Evolutionary conservation across 2,329 filamentous ascomycete genomes (phyloP).

Genomic region (Leptodontidium sp.): DNA sequence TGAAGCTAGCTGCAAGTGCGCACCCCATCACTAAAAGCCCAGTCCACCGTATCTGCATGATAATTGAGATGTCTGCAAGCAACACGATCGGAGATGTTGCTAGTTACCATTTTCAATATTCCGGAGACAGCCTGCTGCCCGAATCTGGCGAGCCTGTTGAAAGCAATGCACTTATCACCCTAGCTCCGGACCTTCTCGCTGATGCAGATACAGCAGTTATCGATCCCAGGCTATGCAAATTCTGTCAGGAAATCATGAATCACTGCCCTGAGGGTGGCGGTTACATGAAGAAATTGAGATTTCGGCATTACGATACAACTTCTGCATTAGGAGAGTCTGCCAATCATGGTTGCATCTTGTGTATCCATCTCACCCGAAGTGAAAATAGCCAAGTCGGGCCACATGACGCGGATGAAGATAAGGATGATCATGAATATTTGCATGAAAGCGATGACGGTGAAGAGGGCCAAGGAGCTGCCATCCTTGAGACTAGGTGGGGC

Average conservation of each 20-base stretch:
- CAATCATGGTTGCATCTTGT: background rate
- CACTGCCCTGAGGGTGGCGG: background rate
- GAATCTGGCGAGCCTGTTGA: too few species aligned
- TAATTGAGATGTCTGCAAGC: too few species aligned
- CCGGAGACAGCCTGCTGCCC: too few species aligned
- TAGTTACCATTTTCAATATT: too few species aligned
- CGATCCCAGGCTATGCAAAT: background rate
- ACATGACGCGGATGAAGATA: too few species aligned
- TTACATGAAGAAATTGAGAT: background rate
- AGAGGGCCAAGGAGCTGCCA: background rate
- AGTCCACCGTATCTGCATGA: too few species aligned
- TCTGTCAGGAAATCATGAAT: background rate
- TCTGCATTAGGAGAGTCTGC: background rate
- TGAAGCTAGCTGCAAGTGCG: too few species aligned
- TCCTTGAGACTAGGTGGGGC: background rate
- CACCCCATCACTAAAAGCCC: too few species aligned
- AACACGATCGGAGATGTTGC: too few species aligned
- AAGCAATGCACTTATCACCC: too few species aligned
- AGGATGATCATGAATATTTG: background rate
- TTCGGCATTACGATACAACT: background rate
- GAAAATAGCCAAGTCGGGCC: background rate
- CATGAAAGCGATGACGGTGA: background rate
- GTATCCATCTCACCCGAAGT: slow-evolving; percentile 4
- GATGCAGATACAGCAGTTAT: background rate
- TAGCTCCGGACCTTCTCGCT: too few species aligned